A percentile compares a stretch with the other conserved stretches of the same genome.
phyloP scores from a whole-genome alignment of 1,284 basidiomycete genomes.

The Hymenochaete sp. region DNA sequence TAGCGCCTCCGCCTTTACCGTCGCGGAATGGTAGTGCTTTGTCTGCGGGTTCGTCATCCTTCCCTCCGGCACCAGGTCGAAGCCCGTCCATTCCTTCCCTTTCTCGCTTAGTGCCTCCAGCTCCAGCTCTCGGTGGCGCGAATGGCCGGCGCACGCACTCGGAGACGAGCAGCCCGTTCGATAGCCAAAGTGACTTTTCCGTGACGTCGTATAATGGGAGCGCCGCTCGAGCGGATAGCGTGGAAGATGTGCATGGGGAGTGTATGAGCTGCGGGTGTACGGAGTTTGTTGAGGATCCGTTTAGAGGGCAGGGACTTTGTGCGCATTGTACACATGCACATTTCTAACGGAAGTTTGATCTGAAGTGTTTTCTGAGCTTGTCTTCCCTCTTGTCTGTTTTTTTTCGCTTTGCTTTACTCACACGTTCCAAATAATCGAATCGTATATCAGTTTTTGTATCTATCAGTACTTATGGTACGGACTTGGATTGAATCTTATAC shows the following conservation, averaged over 20 bases:
- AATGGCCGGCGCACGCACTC: conserved; percentile 10
- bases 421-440: not conserved
- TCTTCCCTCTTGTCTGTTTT: not conserved
- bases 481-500: no score
- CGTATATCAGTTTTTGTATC: not conserved
- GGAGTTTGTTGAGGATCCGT: conserved; percentile 17
- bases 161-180: conserved; percentile 15
- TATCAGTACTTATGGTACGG: no score
- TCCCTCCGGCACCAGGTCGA: conserved; percentile 4
- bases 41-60: no score
- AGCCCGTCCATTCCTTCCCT: conserved; percentile 12
- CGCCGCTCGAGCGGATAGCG: not conserved
- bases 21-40: conserved; percentile 13
- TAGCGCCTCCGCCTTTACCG: conserved; percentile 19
- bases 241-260: no score
- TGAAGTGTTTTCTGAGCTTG: not conserved
- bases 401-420: not conserved
- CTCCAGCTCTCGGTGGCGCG: not conserved
- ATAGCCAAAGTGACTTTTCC: conserved; percentile 15
- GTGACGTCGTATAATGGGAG: conserved; percentile 8
- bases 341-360: not conserved
- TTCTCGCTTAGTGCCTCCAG: conserved; percentile 1
- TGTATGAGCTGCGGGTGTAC: conserved; percentile 11
- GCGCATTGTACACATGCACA: conserved; percentile 15
- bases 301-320: conserved; percentile 11